Base-by-base conservation (phyloP, 164 flowering plant genomes). In the Houttuynia cordata region DNA sequence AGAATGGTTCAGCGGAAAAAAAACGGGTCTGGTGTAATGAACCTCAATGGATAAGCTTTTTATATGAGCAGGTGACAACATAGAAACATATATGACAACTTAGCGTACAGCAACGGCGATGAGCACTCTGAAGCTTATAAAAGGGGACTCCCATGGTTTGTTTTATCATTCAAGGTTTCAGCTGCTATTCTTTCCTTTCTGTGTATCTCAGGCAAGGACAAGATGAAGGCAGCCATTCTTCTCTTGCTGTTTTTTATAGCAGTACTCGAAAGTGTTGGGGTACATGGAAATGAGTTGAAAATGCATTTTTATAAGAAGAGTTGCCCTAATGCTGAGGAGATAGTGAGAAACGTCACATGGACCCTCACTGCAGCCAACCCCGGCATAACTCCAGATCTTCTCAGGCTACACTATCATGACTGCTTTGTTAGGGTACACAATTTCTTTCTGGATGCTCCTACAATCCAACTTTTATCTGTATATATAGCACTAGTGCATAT, bases 351-450 rank as follows among this genome's bases (percentile, higher is more conserved):
- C 19, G 53, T 73, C 17, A 62, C 64, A 7, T 56, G 64, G 69
- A 62, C 45, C 19, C 62, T 51, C 15, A 62, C 25, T 24, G 50
- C 13, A 41, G 24, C 22, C 10, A 61, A 60, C 57, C 67, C 65
- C 23, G 54, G 23, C 20, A 30, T 71, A 56, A 62, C 59, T 21
- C 64, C 75, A 10, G 60, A 73, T 23, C 53, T 68, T 19, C 64
- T 73, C 13, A 65, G 75, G 41, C 0, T 73, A 52, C 72, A 68
- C 24, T 68, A 52, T 45, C 75, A 73, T 22, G 75, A 73, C 19
- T 72, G 75, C 66, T 68, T 72, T 52, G 75, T 72, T 30, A 59
- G 67, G 71, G 75, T 72, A 68, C 15, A 53, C 34, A 41, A 20
- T 42, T 42, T 10, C 10, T 42, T 4, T 21, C 22, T 15, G 19